These are phyloP conservation scores for Agaricus blazei DNA, from an alignment of 768 basidiomycete species.

Conservation along the genomic window DNA sequence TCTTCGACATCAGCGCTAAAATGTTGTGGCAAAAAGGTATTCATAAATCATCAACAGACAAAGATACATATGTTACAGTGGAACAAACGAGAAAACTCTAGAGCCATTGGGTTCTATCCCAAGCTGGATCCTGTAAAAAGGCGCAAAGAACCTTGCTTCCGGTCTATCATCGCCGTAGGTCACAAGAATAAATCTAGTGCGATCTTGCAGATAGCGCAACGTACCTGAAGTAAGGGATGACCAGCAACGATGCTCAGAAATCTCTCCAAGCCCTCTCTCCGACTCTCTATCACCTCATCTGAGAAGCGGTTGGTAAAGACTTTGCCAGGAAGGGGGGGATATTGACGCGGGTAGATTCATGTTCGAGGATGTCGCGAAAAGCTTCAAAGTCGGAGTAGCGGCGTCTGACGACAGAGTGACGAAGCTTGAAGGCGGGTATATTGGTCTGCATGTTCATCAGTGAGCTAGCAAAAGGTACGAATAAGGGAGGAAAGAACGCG, in stretches of 20 bases:
- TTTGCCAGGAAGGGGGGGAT: constrained; percentile 96
- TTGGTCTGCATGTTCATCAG: constrained; percentile 65
- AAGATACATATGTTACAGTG: too few relatives aligned
- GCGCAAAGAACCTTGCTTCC: constrained; percentile 96
- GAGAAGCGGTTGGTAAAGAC: constrained; percentile 98
- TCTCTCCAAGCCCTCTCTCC: constrained; percentile 90
- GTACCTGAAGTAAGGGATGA: constrained; percentile 90
- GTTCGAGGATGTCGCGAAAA: constrained; percentile 96
- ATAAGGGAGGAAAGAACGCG: constrained; percentile 14
- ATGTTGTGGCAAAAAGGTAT: too few relatives aligned
- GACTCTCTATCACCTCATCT: constrained; percentile 91
- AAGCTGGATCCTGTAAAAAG: constrained; percentile 90
- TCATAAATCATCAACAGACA: too few relatives aligned
- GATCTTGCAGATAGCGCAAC: constrained; percentile 16
- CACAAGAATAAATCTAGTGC: too few relatives aligned
- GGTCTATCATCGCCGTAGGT: constrained; percentile 49
- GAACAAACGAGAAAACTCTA: constrained; percentile 24
- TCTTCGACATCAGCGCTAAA: too few relatives aligned
- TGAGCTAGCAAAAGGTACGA: not conserved
- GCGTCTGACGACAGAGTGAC: constrained; percentile 83
- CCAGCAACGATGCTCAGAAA: constrained; percentile 97
- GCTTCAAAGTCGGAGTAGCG: constrained; percentile 95
- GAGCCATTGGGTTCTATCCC: constrained; percentile 80
- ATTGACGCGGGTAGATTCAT: constrained; percentile 95
- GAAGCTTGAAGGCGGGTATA: constrained; percentile 97